Conservation (phyloP, 2,329 filamentous ascomycete genomes). For the Fusarium sp. region DNA sequence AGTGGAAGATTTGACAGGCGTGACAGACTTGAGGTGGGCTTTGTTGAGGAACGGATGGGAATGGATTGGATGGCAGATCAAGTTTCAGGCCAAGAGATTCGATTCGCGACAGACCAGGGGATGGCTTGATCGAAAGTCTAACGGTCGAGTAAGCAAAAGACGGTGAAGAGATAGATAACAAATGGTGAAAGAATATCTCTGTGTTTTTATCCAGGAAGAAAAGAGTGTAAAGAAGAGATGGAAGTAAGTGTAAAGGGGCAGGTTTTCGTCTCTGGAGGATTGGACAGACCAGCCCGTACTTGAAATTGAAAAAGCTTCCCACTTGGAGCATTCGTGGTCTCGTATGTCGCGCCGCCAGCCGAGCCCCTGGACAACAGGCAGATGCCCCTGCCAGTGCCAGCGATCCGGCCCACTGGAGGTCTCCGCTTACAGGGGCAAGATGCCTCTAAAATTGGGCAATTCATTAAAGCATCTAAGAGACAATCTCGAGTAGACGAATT, state of each 20-base stretch:
- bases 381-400: constrained; percentile 23
- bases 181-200: neutral
- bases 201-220: constrained; percentile 9
- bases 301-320: constrained; percentile 30
- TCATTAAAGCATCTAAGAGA: constrained; percentile 3
- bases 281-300: constrained; percentile 2
- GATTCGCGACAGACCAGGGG: constrained; percentile 14
- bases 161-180: constrained; percentile 22
- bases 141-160: constrained; percentile 15
- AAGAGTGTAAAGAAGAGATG: constrained; percentile 2
- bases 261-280: constrained; percentile 15
- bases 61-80: constrained; percentile 16
- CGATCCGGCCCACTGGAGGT: constrained; percentile 35
- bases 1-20: constrained; percentile 12
- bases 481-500: constrained; percentile 14
- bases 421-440: constrained; percentile 29
- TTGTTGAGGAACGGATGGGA: constrained; percentile 25
- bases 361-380: constrained; percentile 28
- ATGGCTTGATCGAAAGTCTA: constrained; percentile 27
- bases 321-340: constrained; percentile 24
- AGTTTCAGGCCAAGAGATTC: constrained; percentile 34
- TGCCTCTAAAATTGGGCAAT: constrained; percentile 32
- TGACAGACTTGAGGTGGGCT: constrained; percentile 13
- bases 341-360: constrained; percentile 16
- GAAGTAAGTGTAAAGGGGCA: constrained; percentile 27